These are phyloP conservation scores for Carex parvula DNA, from an alignment of 176 grass and related monocot species.

Conservation along the genomic window DNA sequence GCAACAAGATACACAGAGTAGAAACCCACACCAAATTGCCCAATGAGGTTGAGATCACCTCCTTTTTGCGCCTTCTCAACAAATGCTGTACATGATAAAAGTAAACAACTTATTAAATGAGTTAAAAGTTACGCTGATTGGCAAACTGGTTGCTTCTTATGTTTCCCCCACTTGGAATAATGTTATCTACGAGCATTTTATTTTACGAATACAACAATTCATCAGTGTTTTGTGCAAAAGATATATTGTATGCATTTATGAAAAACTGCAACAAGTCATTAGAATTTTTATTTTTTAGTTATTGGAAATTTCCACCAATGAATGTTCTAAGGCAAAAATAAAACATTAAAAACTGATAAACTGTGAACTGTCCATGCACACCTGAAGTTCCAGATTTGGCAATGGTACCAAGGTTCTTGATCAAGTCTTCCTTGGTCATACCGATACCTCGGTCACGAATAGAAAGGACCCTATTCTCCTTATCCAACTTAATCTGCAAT, in stretches of 20 bases:
- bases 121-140: neutral
- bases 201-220: neutral
- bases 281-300: neutral
- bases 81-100: conserved; percentile 55
- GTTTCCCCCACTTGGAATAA: neutral
- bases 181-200: neutral
- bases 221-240: neutral
- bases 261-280: neutral
- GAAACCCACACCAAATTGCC: conserved; percentile 98
- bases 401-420: conserved; percentile 95
- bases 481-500: conserved; percentile 93
- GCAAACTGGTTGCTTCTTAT: neutral
- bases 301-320: neutral
- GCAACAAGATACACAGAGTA: conserved; percentile 97
- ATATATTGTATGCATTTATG: neutral
- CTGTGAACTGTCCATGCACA: conserved; percentile 3
- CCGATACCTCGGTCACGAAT: conserved; percentile 92
- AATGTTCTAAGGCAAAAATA: neutral
- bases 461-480: conserved; percentile 80
- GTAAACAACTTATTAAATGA: conserved; percentile 10
- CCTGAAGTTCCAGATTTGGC: conserved; percentile 97
- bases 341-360: neutral
- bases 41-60: conserved; percentile 89
- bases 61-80: conserved; percentile 90
- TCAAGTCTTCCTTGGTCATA: conserved; percentile 97